These are phyloP conservation scores for Globisporangium acanthophoron DNA, from an alignment of 352 stramenopile genomes.

Conservation along the genomic window DNA sequence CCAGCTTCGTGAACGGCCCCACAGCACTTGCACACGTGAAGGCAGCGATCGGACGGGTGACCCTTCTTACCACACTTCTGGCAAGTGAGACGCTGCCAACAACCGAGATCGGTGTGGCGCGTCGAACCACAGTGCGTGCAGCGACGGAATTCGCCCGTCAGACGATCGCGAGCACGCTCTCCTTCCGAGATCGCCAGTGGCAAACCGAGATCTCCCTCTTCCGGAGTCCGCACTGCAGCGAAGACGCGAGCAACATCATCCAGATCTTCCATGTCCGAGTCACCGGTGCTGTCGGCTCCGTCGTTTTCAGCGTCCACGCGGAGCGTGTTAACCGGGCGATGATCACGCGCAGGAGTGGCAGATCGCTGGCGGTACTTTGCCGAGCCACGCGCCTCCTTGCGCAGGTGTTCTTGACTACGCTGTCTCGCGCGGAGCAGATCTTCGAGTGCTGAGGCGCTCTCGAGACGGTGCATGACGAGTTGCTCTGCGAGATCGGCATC, in stretches of 20 bases:
- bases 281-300: too few species aligned
- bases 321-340: too few species aligned
- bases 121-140: conserved; percentile 2
- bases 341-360: too few species aligned
- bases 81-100: conserved; percentile 10
- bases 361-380: background rate
- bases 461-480: background rate
- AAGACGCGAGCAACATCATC: too few species aligned
- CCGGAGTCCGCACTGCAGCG: too few species aligned
- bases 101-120: conserved; percentile 5
- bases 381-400: conserved; percentile 4
- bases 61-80: conserved; percentile 7
- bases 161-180: too few species aligned
- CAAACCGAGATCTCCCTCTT: too few species aligned
- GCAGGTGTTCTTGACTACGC: background rate
- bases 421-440: background rate
- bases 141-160: too few species aligned
- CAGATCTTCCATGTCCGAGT: too few species aligned
- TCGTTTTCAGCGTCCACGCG: too few species aligned
- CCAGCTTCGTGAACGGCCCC: conserved; percentile 7
- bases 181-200: too few species aligned
- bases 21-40: conserved; percentile 11
- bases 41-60: conserved; percentile 10
- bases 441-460: conserved; percentile 3
- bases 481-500: conserved; percentile 6